These are phyloP conservation scores for Rhododendron ovatum DNA, from an alignment of 148 eudicot genomes.

Conservation along the genomic window DNA sequence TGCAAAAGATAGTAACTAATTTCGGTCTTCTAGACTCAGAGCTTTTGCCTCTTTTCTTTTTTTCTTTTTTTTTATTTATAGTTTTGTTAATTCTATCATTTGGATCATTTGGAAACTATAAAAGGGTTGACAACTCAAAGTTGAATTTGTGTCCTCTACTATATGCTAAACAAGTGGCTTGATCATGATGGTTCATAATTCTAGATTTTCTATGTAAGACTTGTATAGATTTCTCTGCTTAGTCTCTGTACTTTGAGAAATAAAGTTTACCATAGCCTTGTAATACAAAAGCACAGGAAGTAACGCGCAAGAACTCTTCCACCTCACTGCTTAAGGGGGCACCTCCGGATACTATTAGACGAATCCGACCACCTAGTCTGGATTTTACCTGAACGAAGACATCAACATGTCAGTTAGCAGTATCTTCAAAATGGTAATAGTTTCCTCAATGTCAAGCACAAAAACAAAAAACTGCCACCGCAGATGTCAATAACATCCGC, in stretches of 20 bases:
- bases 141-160: neutral
- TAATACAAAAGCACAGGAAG: constrained; percentile 76
- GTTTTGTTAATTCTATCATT: neutral
- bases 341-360: constrained; percentile 83
- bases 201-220: neutral
- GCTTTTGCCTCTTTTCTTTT: neutral
- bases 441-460: neutral
- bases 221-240: neutral
- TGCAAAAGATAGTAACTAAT: neutral
- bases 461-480: neutral
- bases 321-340: constrained; percentile 91
- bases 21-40: neutral
- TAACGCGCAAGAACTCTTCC: constrained; percentile 90
- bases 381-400: constrained; percentile 53
- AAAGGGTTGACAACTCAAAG: neutral
- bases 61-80: neutral
- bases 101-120: neutral
- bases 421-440: neutral
- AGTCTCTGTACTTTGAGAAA: neutral
- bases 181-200: neutral
- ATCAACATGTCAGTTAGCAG: neutral
- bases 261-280: constrained; percentile 88
- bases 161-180: neutral
- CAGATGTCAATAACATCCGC: neutral
- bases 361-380: constrained; percentile 73